A percentile compares a stretch with the other conserved stretches of the same genome.
phyloP scores from a whole-genome alignment of 176 grass and related monocot genomes.

The Eleusine indica region DNA sequence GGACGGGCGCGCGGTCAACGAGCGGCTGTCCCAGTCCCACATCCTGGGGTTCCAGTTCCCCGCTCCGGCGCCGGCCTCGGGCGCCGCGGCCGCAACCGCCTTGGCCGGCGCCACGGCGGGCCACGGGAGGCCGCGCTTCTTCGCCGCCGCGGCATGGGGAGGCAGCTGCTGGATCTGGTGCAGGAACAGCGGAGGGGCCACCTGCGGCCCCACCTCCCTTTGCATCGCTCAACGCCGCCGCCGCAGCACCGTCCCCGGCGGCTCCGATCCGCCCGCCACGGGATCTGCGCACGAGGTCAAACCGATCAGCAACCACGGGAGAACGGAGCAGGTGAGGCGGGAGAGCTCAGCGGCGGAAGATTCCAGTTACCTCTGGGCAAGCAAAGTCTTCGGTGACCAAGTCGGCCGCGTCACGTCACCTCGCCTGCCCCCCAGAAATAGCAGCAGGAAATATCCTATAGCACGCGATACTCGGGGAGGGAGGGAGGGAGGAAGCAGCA shows the following conservation, averaged over 20 bases:
- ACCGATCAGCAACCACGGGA: neutral
- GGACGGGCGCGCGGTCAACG: conserved; percentile 63
- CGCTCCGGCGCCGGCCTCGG: neutral
- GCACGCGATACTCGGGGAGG: neutral
- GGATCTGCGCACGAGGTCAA: conserved; percentile 37
- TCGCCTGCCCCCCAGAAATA: neutral
- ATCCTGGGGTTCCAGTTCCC: conserved; percentile 83
- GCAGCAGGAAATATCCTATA: neutral
- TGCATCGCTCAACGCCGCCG: conserved; percentile 51
- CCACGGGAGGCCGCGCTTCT: conserved; percentile 58
- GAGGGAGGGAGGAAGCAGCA: neutral
- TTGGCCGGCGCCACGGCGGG: conserved; percentile 12
- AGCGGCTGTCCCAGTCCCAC: conserved; percentile 93
- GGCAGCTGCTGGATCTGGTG: conserved; percentile 64
- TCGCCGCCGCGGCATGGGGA: conserved; percentile 46
- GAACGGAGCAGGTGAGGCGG: no score
- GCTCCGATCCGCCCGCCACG: conserved; percentile 25
- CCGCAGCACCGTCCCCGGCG: neutral
- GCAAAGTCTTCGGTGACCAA: conserved; percentile 12
- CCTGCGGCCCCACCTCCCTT: conserved; percentile 76
- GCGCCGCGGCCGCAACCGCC: neutral
- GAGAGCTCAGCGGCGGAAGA: neutral
- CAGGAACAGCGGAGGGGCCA: conserved; percentile 67
- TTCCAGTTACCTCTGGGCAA: conserved; percentile 39
- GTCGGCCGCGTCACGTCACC: conserved; percentile 29